Conservation (phyloP, 495 filamentous ascomycete genomes). For the Mytilinidion resinicola region DNA sequence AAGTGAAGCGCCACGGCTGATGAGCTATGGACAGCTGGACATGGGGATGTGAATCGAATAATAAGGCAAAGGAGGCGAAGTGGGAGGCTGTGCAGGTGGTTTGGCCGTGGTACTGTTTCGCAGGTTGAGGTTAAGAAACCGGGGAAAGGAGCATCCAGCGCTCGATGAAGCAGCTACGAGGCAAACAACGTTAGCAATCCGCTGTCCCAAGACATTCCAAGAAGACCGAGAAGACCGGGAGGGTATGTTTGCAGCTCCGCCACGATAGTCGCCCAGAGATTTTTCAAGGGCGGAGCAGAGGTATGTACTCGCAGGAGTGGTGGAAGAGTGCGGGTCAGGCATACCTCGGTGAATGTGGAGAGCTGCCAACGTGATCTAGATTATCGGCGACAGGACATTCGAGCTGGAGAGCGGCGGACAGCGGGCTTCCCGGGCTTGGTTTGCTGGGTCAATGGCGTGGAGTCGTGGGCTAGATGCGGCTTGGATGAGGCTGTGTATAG, state of each 20-base stretch:
- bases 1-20: constrained; percentile 17
- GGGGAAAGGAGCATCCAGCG: constrained; percentile 1
- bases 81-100: constrained; percentile 16
- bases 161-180: constrained; percentile 1
- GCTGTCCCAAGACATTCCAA: background rate
- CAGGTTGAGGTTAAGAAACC: background rate
- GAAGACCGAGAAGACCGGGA: background rate
- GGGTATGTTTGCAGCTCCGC: background rate
- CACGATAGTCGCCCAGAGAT: constrained; percentile 8
- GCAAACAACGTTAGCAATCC: background rate
- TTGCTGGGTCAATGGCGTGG: no score
- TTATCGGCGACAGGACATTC: no score
- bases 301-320: background rate
- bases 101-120: background rate
- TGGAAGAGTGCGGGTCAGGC: constrained; percentile 7
- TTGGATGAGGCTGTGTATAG: no score
- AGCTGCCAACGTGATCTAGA: no score
- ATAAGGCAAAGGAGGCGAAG: constrained; percentile 16
- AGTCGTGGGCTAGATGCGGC: no score
- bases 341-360: constrained; percentile 11
- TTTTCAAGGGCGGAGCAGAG: background rate
- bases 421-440: no score
- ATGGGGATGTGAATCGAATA: constrained; percentile 16
- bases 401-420: no score
- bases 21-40: constrained; percentile 9